Conservation (phyloP, 495 filamentous ascomycete species). For the Neurospora sp. region DNA sequence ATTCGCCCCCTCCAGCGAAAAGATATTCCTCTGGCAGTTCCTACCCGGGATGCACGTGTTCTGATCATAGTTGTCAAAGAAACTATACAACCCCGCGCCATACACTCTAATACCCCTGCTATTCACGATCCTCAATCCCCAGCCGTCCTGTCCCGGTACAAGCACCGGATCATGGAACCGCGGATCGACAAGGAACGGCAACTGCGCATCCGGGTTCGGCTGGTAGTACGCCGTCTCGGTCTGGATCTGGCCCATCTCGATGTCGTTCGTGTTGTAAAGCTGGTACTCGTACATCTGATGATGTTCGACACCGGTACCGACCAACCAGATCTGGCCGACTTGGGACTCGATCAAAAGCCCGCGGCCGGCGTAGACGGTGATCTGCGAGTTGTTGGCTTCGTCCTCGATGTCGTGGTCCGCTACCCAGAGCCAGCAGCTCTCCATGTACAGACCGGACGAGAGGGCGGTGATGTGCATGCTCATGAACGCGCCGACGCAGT, state of each 20-base stretch:
- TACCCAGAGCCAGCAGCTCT: slow-evolving; percentile 63
- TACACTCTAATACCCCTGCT: slow-evolving; percentile 50
- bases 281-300: slow-evolving; percentile 72
- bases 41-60: slow-evolving; percentile 29
- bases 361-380: slow-evolving; percentile 60
- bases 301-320: slow-evolving; percentile 52
- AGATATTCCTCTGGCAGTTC: slow-evolving; percentile 51
- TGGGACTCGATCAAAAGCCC: slow-evolving; percentile 52
- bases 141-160: slow-evolving; percentile 36
- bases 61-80: slow-evolving; percentile 44
- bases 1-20: slow-evolving; percentile 37
- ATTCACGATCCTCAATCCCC: slow-evolving; percentile 44
- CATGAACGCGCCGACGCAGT: slow-evolving; percentile 61
- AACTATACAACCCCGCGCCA: slow-evolving; percentile 54
- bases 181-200: slow-evolving; percentile 50
- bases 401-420: slow-evolving; percentile 69
- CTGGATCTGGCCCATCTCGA: slow-evolving; percentile 66
- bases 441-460: slow-evolving; percentile 46
- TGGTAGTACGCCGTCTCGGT: slow-evolving; percentile 63
- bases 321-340: slow-evolving; percentile 48
- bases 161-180: slow-evolving; percentile 66
- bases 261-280: slow-evolving; percentile 49
- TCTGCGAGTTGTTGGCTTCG: slow-evolving; percentile 45
- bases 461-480: slow-evolving; percentile 54
- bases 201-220: slow-evolving; percentile 61